Conservation (phyloP, 495 filamentous ascomycete species). For the Hypomontagnella submonticulosa region DNA sequence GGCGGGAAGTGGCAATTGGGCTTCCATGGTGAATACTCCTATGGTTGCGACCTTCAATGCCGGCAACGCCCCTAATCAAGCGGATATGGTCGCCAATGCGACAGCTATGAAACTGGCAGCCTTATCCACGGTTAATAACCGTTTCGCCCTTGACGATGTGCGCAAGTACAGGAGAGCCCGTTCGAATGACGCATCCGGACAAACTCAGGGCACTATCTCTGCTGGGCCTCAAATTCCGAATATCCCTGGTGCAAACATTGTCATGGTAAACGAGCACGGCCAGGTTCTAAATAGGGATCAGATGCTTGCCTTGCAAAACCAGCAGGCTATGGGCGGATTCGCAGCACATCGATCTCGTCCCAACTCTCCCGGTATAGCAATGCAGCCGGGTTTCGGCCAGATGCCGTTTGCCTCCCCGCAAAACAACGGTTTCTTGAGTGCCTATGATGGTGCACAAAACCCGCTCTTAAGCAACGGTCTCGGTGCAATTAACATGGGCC, state of each 20-base stretch:
- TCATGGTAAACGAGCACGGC: slow-evolving; percentile 93
- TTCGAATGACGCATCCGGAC: slow-evolving; percentile 83
- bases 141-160: slow-evolving; percentile 95
- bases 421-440: slow-evolving; percentile 93
- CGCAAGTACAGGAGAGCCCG: slow-evolving; percentile 92
- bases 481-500: slow-evolving; percentile 74
- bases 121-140: slow-evolving; percentile 96
- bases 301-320: slow-evolving; percentile 83
- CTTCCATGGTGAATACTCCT: slow-evolving; percentile 97
- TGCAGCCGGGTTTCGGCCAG: slow-evolving; percentile 74
- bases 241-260: slow-evolving; percentile 73
- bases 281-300: slow-evolving; percentile 87
- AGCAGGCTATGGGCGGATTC: slow-evolving; percentile 79
- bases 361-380: slow-evolving; percentile 87
- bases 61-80: slow-evolving; percentile 71
- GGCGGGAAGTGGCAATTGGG: slow-evolving; percentile 89
- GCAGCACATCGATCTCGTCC: slow-evolving; percentile 88
- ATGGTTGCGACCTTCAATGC: slow-evolving; percentile 87
- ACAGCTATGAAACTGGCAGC: slow-evolving; percentile 99
- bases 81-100: slow-evolving; percentile 98
- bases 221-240: slow-evolving; percentile 56
- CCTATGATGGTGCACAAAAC: slow-evolving; percentile 77
- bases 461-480: slow-evolving; percentile 80
- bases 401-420: slow-evolving; percentile 89
- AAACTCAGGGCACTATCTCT: slow-evolving; percentile 55